A percentile compares a stretch with the other conserved stretches of the same genome.
These are phyloP conservation scores for Microcera coccophila DNA, from an alignment of 2,329 filamentous ascomycete species.

Conservation along the genomic window DNA sequence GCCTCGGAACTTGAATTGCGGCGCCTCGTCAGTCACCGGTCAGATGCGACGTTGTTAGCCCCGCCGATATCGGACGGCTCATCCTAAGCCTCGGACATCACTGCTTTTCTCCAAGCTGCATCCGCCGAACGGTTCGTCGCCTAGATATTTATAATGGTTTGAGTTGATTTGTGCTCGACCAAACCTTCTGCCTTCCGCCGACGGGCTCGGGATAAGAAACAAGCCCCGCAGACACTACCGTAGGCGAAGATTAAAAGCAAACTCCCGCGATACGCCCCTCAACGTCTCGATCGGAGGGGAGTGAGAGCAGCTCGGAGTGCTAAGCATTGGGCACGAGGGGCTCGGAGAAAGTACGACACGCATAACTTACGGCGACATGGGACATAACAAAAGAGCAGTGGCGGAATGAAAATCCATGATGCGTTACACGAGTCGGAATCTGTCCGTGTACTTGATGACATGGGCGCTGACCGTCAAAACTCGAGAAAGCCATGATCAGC, in stretches of 20 bases:
- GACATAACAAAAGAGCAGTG: neutral
- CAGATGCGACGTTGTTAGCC: conserved; percentile 13
- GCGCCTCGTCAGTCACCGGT: conserved; percentile 7
- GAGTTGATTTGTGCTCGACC: conserved; percentile 22
- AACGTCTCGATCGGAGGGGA: neutral
- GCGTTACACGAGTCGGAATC: neutral
- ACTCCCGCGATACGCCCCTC: neutral
- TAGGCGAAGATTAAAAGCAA: neutral
- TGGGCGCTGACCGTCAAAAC: too few relatives aligned
- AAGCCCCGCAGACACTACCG: conserved; percentile 18
- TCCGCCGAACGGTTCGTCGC: conserved; percentile 22
- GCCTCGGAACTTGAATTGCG: conserved; percentile 19
- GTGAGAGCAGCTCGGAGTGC: neutral
- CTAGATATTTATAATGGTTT: conserved; percentile 30
- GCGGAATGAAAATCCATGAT: neutral
- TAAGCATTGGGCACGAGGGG: neutral
- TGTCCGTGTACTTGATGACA: neutral
- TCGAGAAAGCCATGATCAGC: neutral
- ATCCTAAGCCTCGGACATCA: conserved; percentile 5
- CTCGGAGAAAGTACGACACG: neutral
- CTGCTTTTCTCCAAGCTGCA: neutral
- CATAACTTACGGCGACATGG: neutral
- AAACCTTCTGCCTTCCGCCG: conserved; percentile 16
- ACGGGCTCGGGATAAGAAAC: conserved; percentile 18
- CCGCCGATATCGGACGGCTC: conserved; percentile 22